Evolutionary conservation across 106 monocot species (phyloP).

Genomic region (Dendrobium nobile): DNA sequence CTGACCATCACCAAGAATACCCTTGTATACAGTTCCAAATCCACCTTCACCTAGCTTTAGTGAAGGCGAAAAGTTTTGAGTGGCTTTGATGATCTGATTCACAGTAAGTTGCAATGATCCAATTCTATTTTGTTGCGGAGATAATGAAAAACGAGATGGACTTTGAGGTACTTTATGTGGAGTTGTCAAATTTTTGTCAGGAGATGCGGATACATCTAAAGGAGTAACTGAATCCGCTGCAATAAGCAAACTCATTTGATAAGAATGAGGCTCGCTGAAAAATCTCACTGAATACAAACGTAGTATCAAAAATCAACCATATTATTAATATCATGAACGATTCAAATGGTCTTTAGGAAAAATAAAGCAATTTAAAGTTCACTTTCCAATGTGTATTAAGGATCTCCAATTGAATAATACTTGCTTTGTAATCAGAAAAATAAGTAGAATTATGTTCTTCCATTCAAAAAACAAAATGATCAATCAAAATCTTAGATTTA

Average conservation of each 20-base stretch:
- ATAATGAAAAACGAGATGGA: constrained; percentile 70
- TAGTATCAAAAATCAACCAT: not conserved
- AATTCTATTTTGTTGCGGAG: constrained; percentile 38
- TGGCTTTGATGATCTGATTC: constrained; percentile 61
- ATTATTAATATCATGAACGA: not conserved
- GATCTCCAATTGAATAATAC: not conserved
- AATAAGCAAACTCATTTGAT: constrained; percentile 8
- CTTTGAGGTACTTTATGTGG: constrained; percentile 57
- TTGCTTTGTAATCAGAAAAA: not conserved
- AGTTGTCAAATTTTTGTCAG: constrained; percentile 21
- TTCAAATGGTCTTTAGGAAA: not conserved
- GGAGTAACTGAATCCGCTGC: constrained; percentile 29
- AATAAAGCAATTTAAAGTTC: not conserved
- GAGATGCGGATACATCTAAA: constrained; percentile 8
- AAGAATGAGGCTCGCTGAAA: not conserved
- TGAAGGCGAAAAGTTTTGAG: constrained; percentile 69
- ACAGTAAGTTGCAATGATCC: constrained; percentile 53
- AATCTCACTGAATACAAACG: not conserved
- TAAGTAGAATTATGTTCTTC: not conserved
- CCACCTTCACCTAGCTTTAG: constrained; percentile 69
- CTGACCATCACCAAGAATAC: constrained; percentile 54
- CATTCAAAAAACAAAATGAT: not conserved
- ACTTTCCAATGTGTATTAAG: not conserved
- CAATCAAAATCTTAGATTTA: not conserved
- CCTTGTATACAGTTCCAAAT: constrained; percentile 75